phyloP scores from a whole-genome alignment of 495 filamentous ascomycete species.

The Xylaria cubensis region DNA sequence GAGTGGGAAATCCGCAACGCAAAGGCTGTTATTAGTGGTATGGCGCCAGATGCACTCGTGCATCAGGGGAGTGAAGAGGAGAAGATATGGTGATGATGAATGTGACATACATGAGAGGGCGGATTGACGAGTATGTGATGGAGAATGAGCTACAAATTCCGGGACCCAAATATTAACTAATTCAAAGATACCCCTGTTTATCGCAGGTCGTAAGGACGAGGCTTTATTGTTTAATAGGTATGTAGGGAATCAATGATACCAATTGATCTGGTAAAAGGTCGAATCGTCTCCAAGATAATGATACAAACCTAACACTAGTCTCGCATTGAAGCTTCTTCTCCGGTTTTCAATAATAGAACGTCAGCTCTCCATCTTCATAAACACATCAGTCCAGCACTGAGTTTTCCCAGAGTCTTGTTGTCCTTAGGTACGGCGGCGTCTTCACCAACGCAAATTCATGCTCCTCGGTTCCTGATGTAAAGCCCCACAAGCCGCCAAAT shows the following conservation, averaged over 20 bases:
- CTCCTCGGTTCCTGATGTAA: slow-evolving; percentile 25
- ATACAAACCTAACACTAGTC: slow-evolving; percentile 32
- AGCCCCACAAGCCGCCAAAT: slow-evolving; percentile 32
- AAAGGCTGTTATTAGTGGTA: slow-evolving; percentile 44
- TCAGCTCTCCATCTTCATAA: not conserved
- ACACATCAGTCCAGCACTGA: not conserved
- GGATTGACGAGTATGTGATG: not conserved
- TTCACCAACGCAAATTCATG: slow-evolving; percentile 8
- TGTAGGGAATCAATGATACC: slow-evolving; percentile 28
- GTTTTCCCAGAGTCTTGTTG: not conserved
- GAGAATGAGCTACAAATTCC: not conserved
- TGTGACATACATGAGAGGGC: not conserved
- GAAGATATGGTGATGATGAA: slow-evolving; percentile 27
- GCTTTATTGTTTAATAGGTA: slow-evolving; percentile 12
- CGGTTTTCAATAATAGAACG: not conserved
- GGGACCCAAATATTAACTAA: not conserved
- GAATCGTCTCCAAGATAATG: slow-evolving; percentile 21
- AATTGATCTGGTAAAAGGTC: not conserved
- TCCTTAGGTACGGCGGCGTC: not conserved
- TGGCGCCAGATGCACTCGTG: slow-evolving; percentile 27
- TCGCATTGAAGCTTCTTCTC: not conserved
- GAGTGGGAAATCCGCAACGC: slow-evolving; percentile 89
- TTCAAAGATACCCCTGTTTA: slow-evolving; percentile 17
- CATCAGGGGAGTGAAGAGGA: slow-evolving; percentile 36
- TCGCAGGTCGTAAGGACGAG: not conserved